phyloP scores from a whole-genome alignment of 495 filamentous ascomycete species.

The Antarctomyces pellizariae region DNA sequence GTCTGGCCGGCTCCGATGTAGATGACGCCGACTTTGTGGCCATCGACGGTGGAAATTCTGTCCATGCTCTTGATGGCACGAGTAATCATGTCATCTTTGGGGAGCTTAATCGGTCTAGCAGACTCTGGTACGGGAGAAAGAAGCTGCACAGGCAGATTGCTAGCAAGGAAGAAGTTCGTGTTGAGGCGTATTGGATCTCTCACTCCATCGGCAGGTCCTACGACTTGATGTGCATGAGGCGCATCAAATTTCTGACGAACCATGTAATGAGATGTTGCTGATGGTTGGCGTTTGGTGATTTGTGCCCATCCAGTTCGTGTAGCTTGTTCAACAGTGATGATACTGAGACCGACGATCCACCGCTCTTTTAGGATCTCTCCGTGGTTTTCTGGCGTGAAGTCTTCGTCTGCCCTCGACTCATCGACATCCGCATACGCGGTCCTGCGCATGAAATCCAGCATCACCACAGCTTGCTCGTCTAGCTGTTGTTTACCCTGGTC shows the following conservation, averaged over 20 bases:
- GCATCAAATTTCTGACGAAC: conserved; percentile 48
- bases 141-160: conserved; percentile 64
- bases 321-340: conserved; percentile 67
- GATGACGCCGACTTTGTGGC: conserved; percentile 85
- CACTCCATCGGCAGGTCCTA: conserved; percentile 23
- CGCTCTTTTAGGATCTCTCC: conserved; percentile 48
- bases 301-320: conserved; percentile 50
- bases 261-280: conserved; percentile 55
- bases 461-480: conserved; percentile 83
- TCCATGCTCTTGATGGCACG: conserved; percentile 66
- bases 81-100: conserved; percentile 57
- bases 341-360: conserved; percentile 73
- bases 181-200: conserved; percentile 19
- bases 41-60: conserved; percentile 72
- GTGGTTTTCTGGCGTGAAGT: conserved; percentile 34
- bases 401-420: conserved; percentile 39
- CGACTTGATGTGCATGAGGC: conserved; percentile 41
- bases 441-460: conserved; percentile 88
- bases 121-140: conserved; percentile 45
- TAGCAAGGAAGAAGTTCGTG: conserved; percentile 40
- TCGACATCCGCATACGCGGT: conserved; percentile 69
- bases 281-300: conserved; percentile 63
- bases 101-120: conserved; percentile 49
- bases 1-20: conserved; percentile 74
- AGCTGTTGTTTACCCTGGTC: conserved; percentile 46